These are phyloP conservation scores for Phylloporus sp. DNA, from an alignment of 768 basidiomycete species.

Conservation along the genomic window DNA sequence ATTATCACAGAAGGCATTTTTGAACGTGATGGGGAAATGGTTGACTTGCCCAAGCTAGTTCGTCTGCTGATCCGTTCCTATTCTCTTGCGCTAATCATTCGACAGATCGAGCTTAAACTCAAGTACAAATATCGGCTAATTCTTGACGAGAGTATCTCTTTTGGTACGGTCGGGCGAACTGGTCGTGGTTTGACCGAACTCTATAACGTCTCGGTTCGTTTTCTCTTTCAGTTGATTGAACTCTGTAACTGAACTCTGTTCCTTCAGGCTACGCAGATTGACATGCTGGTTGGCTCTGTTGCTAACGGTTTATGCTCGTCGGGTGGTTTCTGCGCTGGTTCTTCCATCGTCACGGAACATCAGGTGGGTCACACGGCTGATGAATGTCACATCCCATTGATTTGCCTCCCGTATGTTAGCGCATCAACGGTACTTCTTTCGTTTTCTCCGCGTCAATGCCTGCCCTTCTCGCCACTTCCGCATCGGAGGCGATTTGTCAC, in stretches of 20 bases:
- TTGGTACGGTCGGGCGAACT: slow-evolving; percentile 88
- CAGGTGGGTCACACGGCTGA: slow-evolving; percentile 46
- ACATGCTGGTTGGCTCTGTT: slow-evolving; percentile 91
- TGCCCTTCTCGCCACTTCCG: slow-evolving; percentile 80
- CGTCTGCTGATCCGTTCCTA: slow-evolving; percentile 22
- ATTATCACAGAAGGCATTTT: slow-evolving; percentile 98
- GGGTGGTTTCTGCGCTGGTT: slow-evolving; percentile 96
- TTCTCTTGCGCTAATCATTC: not conserved
- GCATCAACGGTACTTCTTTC: slow-evolving; percentile 92
- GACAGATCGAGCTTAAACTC: slow-evolving; percentile 85
- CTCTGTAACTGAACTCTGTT: not conserved
- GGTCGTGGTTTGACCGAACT: slow-evolving; percentile 94
- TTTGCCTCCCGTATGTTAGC: slow-evolving; percentile 40
- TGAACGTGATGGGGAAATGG: slow-evolving; percentile 89
- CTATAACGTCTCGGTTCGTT: slow-evolving; percentile 83
- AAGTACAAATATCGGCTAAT: slow-evolving; percentile 96
- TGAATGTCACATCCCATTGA: not conserved
- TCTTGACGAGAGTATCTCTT: slow-evolving; percentile 90
- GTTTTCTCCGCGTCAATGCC: slow-evolving; percentile 97
- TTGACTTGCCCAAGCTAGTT: slow-evolving; percentile 88
- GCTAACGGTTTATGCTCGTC: slow-evolving; percentile 76
- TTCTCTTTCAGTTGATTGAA: not conserved
- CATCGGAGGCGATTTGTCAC: slow-evolving; percentile 79
- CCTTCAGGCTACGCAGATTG: slow-evolving; percentile 74
- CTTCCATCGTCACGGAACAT: slow-evolving; percentile 75